phyloP scores from a whole-genome alignment of 2,329 filamentous ascomycete species.

The Venturia effusa region DNA sequence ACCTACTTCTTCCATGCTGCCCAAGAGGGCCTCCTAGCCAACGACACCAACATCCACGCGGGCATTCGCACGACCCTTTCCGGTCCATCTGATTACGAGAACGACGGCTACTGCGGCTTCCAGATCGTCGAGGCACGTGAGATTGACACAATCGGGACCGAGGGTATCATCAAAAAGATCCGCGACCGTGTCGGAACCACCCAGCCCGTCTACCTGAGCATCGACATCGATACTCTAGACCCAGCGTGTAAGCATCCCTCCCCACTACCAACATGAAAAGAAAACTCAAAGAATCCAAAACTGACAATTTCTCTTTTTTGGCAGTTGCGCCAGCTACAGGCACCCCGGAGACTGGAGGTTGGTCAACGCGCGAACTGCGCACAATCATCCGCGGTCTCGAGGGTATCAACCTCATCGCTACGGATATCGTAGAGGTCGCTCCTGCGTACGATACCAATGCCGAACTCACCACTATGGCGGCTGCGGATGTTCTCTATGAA shows the following conservation, averaged over 20 bases:
- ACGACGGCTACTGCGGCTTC: constrained; percentile 77
- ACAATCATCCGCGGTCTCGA: constrained; percentile 62
- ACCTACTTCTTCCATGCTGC: constrained; percentile 82
- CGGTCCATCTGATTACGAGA: constrained; percentile 70
- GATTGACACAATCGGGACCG: constrained; percentile 56
- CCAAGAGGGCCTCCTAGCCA: constrained; percentile 65
- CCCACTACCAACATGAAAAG: not conserved
- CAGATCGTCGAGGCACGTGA: constrained; percentile 68
- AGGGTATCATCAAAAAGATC: constrained; percentile 71
- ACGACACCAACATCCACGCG: constrained; percentile 79
- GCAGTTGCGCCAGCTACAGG: constrained; percentile 60
- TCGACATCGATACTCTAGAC: constrained; percentile 83
- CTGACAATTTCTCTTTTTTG: not conserved
- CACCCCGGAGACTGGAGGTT: constrained; percentile 66
- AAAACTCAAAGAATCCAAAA: not conserved
- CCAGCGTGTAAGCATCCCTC: constrained; percentile 52
- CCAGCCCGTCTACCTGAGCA: constrained; percentile 68
- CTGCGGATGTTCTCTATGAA: constrained; percentile 63
- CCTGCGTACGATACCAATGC: constrained; percentile 64
- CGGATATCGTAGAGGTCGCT: constrained; percentile 65
- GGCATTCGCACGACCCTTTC: constrained; percentile 76
- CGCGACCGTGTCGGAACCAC: constrained; percentile 61
- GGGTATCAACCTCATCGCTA: constrained; percentile 56
- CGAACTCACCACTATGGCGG: constrained; percentile 63
- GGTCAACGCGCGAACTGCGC: constrained; percentile 61